Percentiles rank a stretch among this genome's conserved stretches.
phyloP scores from a whole-genome alignment of 1,284 basidiomycete genomes.

The Fomitopsis palustris region DNA sequence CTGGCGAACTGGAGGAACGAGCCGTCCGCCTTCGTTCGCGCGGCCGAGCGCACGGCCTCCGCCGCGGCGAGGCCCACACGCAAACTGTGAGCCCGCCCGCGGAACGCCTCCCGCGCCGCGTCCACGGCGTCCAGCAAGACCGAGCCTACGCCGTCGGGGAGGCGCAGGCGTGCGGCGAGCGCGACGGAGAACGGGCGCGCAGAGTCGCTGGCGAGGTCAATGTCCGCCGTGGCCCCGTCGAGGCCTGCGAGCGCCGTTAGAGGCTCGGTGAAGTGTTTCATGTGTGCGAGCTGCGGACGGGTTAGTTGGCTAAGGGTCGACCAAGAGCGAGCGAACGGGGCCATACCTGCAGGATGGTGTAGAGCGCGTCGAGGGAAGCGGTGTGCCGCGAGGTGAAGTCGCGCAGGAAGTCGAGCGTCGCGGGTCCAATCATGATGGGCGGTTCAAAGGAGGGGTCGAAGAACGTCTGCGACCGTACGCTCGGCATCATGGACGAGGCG shows the following conservation, averaged over 20 bases:
- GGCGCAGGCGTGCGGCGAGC: slow-evolving; percentile 33
- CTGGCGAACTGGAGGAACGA: slow-evolving; percentile 30
- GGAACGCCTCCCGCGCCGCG: slow-evolving; percentile 36
- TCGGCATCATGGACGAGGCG: background rate
- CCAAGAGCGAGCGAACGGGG: background rate
- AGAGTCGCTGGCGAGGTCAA: slow-evolving; percentile 9
- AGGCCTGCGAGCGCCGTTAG: slow-evolving; percentile 38
- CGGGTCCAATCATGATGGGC: slow-evolving; percentile 56
- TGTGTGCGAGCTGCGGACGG: slow-evolving; percentile 45
- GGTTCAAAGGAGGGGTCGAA: slow-evolving; percentile 59
- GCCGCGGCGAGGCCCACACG: slow-evolving; percentile 48
- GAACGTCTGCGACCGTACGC: slow-evolving; percentile 45
- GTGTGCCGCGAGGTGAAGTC: slow-evolving; percentile 55
- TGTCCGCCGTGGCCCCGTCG: slow-evolving; percentile 14
- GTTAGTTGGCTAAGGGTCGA: background rate
- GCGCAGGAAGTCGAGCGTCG: slow-evolving; percentile 47
- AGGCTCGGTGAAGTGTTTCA: slow-evolving; percentile 68
- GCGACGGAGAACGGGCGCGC: slow-evolving; percentile 39
- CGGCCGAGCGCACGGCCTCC: slow-evolving; percentile 35
- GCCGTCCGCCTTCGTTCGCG: slow-evolving; percentile 24
- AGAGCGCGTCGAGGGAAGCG: slow-evolving; percentile 49
- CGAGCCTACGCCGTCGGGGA: slow-evolving; percentile 13
- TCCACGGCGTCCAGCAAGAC: slow-evolving; percentile 33
- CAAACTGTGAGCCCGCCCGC: slow-evolving; percentile 29
- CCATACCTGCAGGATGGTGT: slow-evolving; percentile 58